Conservation (phyloP, 768 basidiomycete genomes). For the Suillus tomentosus region DNA sequence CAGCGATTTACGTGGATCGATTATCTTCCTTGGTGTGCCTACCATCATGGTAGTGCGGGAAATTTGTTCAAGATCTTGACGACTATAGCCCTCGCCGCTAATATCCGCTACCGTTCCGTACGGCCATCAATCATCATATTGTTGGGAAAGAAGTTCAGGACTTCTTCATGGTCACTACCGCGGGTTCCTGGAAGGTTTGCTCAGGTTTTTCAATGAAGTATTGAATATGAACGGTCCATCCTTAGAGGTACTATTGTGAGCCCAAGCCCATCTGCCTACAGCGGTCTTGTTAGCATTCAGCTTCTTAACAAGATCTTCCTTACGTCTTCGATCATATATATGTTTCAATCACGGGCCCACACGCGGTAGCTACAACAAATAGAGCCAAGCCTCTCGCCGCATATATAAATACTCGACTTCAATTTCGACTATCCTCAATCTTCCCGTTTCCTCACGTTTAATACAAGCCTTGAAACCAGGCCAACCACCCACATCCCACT, state of each 20-base stretch:
- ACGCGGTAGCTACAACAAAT: slow-evolving; percentile 16
- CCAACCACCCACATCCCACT: slow-evolving; percentile 19
- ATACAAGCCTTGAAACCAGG: neutral
- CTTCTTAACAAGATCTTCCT: slow-evolving; percentile 4
- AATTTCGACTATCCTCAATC: neutral
- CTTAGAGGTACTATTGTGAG: neutral
- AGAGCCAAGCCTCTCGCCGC: slow-evolving; percentile 21
- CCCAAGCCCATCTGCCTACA: neutral
- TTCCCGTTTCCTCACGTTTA: slow-evolving; percentile 5
- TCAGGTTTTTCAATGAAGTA: neutral
- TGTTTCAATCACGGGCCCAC: neutral
- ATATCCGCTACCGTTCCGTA: neutral
- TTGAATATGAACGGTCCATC: neutral
- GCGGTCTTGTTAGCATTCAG: slow-evolving; percentile 5
- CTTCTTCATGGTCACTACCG: neutral
- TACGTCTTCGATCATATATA: slow-evolving; percentile 1
- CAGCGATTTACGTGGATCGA: slow-evolving; percentile 36
- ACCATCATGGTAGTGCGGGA: neutral
- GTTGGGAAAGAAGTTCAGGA: neutral
- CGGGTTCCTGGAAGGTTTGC: neutral
- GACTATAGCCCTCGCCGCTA: neutral
- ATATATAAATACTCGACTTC: slow-evolving; percentile 22
- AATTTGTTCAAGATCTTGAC: neutral
- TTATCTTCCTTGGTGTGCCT: slow-evolving; percentile 47
- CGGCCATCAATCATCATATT: no score